These are phyloP conservation scores for Globisporangium iwayamae DNA, from an alignment of 352 stramenopile genomes.

Conservation along the genomic window DNA sequence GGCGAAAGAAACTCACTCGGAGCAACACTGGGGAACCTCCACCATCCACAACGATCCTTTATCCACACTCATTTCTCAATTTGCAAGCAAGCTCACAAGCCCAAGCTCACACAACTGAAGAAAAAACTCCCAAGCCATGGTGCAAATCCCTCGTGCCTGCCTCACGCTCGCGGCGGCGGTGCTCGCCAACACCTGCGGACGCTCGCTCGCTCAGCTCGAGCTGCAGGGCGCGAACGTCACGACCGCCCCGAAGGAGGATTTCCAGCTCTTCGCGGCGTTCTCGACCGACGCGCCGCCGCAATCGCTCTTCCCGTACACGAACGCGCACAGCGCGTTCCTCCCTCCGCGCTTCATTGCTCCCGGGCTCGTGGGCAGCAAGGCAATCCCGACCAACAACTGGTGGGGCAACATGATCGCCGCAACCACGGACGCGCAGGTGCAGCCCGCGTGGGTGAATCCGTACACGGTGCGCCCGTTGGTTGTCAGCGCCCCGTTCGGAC, in stretches of 20 bases:
- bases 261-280: slow-evolving; percentile 30
- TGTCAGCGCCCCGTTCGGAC: slow-evolving; percentile 32
- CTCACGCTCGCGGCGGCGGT: not conserved
- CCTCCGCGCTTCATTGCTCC: slow-evolving; percentile 55
- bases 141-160: not conserved
- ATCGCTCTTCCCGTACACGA: slow-evolving; percentile 21
- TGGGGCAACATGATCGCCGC: slow-evolving; percentile 68
- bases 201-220: slow-evolving; percentile 14
- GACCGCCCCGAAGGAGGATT: slow-evolving; percentile 18
- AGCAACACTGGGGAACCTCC: no score
- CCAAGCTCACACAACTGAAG: not conserved
- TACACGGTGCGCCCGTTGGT: slow-evolving; percentile 48
- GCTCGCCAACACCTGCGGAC: slow-evolving; percentile 9
- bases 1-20: not conserved
- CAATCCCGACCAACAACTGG: slow-evolving; percentile 73
- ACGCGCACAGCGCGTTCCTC: slow-evolving; percentile 28
- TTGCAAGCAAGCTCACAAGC: slow-evolving; percentile 9
- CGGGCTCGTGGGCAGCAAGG: slow-evolving; percentile 31
- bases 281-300: slow-evolving; percentile 25
- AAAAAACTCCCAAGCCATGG: not conserved
- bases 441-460: slow-evolving; percentile 65
- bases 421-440: slow-evolving; percentile 23
- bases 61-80: slow-evolving; percentile 1
- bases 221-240: slow-evolving; percentile 19
- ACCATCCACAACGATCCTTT: no score